These are phyloP conservation scores for Eimeria maxima DNA, from an alignment of 169 alveolate species.

Conservation along the genomic window DNA sequence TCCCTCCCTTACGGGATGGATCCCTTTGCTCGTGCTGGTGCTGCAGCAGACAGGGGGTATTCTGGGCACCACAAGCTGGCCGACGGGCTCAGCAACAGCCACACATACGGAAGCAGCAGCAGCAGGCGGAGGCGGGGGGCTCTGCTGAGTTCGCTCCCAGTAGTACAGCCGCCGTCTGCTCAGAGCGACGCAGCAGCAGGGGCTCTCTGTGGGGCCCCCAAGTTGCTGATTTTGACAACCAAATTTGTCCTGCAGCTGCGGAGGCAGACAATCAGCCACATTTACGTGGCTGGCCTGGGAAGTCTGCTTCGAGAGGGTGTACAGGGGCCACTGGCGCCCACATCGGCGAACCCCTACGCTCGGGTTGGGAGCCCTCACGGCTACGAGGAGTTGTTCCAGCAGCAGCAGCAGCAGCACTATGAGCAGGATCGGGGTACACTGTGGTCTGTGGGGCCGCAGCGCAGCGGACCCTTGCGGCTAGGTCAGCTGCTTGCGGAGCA, in stretches of 20 bases:
- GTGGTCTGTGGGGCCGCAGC: not conserved
- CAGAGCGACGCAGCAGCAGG: conserved; percentile 50
- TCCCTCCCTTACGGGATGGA: not conserved
- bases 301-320: not conserved
- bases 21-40: conserved; percentile 34
- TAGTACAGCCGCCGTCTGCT: conserved; percentile 16
- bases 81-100: not conserved
- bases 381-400: not conserved
- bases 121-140: not conserved
- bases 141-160: not conserved
- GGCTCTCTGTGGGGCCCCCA: conserved; percentile 54
- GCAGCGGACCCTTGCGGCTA: not conserved
- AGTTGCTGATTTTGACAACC: not conserved
- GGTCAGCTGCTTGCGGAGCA: conserved; percentile 1
- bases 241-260: not conserved
- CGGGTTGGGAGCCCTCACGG: not conserved
- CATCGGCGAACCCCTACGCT: not conserved
- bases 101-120: not conserved
- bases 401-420: conserved; percentile 36
- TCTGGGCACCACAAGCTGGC: not conserved
- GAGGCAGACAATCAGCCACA: conserved; percentile 4
- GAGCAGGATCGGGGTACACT: not conserved
- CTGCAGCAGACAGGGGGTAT: not conserved
- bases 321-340: not conserved
- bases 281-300: not conserved